Evolutionary conservation across 768 basidiomycete genomes (phyloP).

Genomic region (Megacollybia marginata): DNA sequence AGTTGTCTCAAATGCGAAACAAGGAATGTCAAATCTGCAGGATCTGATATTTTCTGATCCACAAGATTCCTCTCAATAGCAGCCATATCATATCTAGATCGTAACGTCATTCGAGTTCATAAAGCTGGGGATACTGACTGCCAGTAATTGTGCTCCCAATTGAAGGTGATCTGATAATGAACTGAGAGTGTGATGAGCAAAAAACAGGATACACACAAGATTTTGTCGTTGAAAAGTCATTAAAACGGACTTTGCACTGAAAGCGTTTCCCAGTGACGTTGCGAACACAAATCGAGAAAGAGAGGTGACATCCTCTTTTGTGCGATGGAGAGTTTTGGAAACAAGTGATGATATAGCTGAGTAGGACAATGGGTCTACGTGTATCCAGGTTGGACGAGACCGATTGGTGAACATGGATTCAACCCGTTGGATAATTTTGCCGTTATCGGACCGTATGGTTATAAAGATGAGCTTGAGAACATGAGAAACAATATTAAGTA

Average conservation of each 20-base stretch:
- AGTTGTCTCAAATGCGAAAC: conserved; percentile 52
- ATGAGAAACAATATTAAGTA: conserved; percentile 1
- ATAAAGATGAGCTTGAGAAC: conserved; percentile 50
- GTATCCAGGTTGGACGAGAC: conserved; percentile 60
- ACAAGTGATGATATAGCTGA: conserved; percentile 52
- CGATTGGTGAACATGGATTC: conserved; percentile 50
- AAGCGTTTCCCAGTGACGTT: conserved; percentile 62
- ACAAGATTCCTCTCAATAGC: conserved; percentile 49
- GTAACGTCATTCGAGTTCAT: conserved; percentile 1
- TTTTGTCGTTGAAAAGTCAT: conserved; percentile 57
- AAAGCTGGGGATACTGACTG: conserved; percentile 17
- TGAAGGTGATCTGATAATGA: conserved; percentile 46
- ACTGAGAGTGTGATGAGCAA: background rate
- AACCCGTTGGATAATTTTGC: conserved; percentile 42
- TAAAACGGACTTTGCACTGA: conserved; percentile 59
- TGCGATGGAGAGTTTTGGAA: conserved; percentile 54
- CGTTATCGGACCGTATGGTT: conserved; percentile 55
- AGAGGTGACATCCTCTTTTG: conserved; percentile 45
- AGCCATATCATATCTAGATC: conserved; percentile 42
- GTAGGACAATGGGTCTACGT: conserved; percentile 51
- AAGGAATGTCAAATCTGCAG: conserved; percentile 57
- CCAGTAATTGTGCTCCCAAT: conserved; percentile 63
- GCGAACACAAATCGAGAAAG: conserved; percentile 50
- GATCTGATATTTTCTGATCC: conserved; percentile 47
- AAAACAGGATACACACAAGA: conserved; percentile 33